These are phyloP conservation scores for Tuber brumale DNA, from an alignment of 495 filamentous ascomycete species.

Conservation along the genomic window DNA sequence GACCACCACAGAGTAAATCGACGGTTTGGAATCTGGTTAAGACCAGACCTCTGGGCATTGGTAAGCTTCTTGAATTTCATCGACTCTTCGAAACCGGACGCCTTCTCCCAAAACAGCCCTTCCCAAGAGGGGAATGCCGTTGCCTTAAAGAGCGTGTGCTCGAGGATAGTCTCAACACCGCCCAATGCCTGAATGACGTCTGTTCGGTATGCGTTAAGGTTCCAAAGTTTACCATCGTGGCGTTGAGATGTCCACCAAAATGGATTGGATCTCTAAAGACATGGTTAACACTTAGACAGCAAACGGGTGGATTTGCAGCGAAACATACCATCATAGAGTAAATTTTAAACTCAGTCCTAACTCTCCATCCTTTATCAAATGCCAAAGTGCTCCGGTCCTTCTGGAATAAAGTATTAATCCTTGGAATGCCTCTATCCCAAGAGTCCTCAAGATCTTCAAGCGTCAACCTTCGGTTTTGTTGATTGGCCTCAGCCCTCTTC, in stretches of 20 bases:
- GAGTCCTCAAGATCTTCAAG: constrained; percentile 97
- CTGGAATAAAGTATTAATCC: constrained; percentile 99
- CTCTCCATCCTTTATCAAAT: constrained; percentile 98
- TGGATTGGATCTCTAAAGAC: constrained; percentile 73
- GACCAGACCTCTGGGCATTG: constrained; percentile 94
- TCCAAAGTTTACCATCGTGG: constrained; percentile 98
- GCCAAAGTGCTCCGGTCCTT: constrained; percentile 96
- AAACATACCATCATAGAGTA: constrained; percentile 76
- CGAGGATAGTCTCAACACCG: constrained; percentile 98
- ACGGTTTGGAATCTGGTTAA: constrained; percentile 99
- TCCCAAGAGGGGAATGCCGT: constrained; percentile 99
- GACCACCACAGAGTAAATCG: constrained; percentile 99
- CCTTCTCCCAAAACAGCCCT: constrained; percentile 96
- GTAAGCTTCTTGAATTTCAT: constrained; percentile 99
- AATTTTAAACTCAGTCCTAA: constrained; percentile 93
- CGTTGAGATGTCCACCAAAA: constrained; percentile 99
- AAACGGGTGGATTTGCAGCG: background rate
- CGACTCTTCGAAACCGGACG: constrained; percentile 67
- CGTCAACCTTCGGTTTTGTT: constrained; percentile 91
- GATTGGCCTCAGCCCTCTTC: constrained; percentile 93
- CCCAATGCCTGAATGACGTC: constrained; percentile 98
- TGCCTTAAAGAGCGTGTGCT: constrained; percentile 97
- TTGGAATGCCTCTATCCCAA: constrained; percentile 96
- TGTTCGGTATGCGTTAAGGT: constrained; percentile 93
- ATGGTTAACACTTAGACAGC: constrained; percentile 16